Base-by-base conservation (phyloP, 1,284 basidiomycete species). In the Boletus sp. region DNA sequence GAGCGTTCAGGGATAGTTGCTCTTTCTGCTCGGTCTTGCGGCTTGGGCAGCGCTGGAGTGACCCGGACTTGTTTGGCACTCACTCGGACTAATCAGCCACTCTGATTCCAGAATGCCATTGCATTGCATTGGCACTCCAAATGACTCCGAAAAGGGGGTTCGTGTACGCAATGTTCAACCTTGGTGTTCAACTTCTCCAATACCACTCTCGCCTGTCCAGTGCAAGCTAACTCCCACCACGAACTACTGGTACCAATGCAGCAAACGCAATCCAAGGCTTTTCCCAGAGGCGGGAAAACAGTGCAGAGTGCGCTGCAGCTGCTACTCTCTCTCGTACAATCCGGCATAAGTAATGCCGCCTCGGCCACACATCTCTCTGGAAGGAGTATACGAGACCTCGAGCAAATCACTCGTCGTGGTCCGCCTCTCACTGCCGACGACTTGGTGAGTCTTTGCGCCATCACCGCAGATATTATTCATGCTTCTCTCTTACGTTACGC, bases 381-480 rank as follows among this genome's bases (percentile, higher is more conserved):
- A 3, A 53, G 27, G 50, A 55, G 16, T 36, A 24, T 71, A 3
- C 47, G 35, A 15, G 61, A 71, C 41, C 33, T 72, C 18, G 59
- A 67, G 48, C 62, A 74, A 48, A 53, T 73, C 7, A 54, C 53
- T 22, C 51, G 24, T 33, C 65, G 61, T 42, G 72, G 69, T 9
- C 41, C 59, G 16, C 70, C 61, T 35, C 50, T 72, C 43, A 48
- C 52, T 55, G 4, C 35, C 8, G 35, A 45, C 2, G 67, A 71
- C 22, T 57, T 71, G 51, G 67, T 72, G 31, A 43, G 70, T 35
- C 20, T 33, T 47, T 41, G 2, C 20, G 20, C 51, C 18, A 20
- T 51, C 31, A 16, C 29, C 31, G 13, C 20, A 13, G 13, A 31
- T 41, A 35, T 49, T n/a, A 27, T 53, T 55, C 18, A 55, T 46